These are phyloP conservation scores for Pelargonium nanum DNA, from an alignment of 345 rosid species.

Conservation along the genomic window DNA sequence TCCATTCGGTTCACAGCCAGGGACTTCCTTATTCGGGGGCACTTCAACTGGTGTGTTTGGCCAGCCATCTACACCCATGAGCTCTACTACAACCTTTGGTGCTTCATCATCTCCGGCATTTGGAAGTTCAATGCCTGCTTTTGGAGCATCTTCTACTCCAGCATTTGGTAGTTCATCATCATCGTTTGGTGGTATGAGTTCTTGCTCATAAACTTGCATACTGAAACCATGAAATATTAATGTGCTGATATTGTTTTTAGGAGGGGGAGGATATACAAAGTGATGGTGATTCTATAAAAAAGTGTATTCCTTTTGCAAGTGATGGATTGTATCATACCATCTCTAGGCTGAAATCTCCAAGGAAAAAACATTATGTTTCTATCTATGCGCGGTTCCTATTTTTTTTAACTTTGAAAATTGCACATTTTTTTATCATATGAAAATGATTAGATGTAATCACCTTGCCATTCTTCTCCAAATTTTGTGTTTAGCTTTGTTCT, in stretches of 20 bases:
- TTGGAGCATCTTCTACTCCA: constrained; percentile 62
- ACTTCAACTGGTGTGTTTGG: constrained; percentile 90
- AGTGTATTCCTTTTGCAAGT: not conserved
- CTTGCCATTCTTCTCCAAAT: not conserved
- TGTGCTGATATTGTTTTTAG: not conserved
- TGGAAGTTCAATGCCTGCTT: constrained; percentile 50
- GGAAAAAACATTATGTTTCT: constrained; percentile 28
- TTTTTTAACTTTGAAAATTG: not conserved
- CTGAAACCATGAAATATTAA: not conserved
- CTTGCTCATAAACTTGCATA: not conserved
- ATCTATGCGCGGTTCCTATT: not conserved
- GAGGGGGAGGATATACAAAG: not conserved
- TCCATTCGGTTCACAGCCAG: constrained; percentile 74
- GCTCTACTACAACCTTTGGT: constrained; percentile 61
- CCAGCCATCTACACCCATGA: constrained; percentile 57
- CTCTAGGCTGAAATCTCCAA: not conserved
- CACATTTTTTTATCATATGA: too few species aligned
- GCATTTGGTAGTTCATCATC: constrained; percentile 59
- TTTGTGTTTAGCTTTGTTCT: not conserved
- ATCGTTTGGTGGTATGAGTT: constrained; percentile 56
- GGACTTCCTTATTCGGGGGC: constrained; percentile 69
- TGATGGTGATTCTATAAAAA: not conserved
- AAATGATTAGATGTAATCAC: too few species aligned
- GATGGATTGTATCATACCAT: not conserved
- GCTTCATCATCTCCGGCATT: constrained; percentile 66